Conservation (phyloP, 345 rosid genomes). For the Orychophragmus violaceus region DNA sequence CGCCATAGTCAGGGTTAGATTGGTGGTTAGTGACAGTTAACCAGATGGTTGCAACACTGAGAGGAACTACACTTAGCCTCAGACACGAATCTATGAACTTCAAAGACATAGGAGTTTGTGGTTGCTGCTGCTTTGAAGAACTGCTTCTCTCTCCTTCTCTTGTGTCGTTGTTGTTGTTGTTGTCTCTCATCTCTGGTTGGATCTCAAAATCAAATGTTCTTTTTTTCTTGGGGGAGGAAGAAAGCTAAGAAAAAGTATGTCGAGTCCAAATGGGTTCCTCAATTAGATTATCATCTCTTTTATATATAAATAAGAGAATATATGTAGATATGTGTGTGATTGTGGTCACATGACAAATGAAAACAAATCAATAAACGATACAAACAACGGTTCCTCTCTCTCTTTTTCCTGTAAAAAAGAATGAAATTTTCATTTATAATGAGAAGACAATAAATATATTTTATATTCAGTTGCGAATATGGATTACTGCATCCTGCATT, state of each 20-base stretch:
- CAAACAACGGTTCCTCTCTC: conserved; percentile 9
- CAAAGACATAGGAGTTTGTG: conserved; percentile 34
- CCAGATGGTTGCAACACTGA: conserved; percentile 69
- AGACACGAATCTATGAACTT: conserved; percentile 58
- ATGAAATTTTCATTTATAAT: neutral
- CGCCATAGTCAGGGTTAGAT: conserved; percentile 53
- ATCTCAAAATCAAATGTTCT: conserved; percentile 7
- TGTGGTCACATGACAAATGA: conserved; percentile 22
- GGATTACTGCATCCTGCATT: neutral
- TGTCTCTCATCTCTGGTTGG: conserved; percentile 21
- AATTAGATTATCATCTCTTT: conserved; percentile 7
- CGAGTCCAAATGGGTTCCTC: neutral
- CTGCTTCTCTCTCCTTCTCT: conserved; percentile 17
- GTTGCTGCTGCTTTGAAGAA: conserved; percentile 27
- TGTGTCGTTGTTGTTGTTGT: conserved; percentile 11
- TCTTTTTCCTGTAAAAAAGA: neutral
- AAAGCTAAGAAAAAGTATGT: neutral
- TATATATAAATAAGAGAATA: neutral
- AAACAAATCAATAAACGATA: conserved; percentile 17
- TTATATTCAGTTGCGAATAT: neutral
- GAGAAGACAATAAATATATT: neutral
- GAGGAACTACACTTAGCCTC: conserved; percentile 69
- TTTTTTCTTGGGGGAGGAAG: neutral
- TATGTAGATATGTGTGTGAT: neutral
- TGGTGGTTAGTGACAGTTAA: conserved; percentile 63